Conservation (phyloP, 331 rosid genomes). For the Telfairia occidentalis region DNA sequence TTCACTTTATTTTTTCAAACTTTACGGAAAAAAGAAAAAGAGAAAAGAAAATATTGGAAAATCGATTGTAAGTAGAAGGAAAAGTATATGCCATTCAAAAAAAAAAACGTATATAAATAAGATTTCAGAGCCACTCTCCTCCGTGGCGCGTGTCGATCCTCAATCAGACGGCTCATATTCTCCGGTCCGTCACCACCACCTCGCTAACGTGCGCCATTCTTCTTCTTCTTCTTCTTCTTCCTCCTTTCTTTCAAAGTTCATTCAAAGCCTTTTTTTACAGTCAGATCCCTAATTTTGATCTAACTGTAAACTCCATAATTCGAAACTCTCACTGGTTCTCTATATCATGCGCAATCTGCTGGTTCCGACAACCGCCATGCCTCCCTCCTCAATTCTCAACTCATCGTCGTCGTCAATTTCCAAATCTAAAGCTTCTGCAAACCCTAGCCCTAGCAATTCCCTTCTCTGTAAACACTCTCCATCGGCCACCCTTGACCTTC, state of each 20-base stretch:
- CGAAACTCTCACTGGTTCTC: slow-evolving; percentile 5
- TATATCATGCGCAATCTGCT: slow-evolving; percentile 45
- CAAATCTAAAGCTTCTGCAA: slow-evolving; percentile 36
- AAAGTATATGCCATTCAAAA: too few relatives aligned
- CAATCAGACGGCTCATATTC: background rate
- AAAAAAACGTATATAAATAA: background rate
- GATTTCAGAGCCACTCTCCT: slow-evolving; percentile 9
- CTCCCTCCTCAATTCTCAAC: slow-evolving; percentile 25
- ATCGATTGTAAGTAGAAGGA: background rate
- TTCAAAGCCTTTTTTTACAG: background rate
- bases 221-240: background rate
- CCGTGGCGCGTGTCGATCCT: slow-evolving; percentile 6
- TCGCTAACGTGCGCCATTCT: slow-evolving; percentile 6
- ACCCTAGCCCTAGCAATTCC: slow-evolving; percentile 21
- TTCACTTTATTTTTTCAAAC: background rate
- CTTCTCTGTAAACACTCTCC: slow-evolving; percentile 69
- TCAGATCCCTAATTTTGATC: background rate
- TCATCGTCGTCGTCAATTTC: slow-evolving; percentile 18
- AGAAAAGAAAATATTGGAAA: too few relatives aligned
- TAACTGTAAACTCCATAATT: background rate
- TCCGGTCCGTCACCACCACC: slow-evolving; percentile 14
- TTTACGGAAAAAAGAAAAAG: background rate
- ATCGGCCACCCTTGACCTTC: slow-evolving; percentile 88
- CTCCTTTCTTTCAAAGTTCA: background rate
- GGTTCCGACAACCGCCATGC: slow-evolving; percentile 32